Conservation (phyloP, 2,329 filamentous ascomycete species). For the Pestalotiopsis sp. region DNA sequence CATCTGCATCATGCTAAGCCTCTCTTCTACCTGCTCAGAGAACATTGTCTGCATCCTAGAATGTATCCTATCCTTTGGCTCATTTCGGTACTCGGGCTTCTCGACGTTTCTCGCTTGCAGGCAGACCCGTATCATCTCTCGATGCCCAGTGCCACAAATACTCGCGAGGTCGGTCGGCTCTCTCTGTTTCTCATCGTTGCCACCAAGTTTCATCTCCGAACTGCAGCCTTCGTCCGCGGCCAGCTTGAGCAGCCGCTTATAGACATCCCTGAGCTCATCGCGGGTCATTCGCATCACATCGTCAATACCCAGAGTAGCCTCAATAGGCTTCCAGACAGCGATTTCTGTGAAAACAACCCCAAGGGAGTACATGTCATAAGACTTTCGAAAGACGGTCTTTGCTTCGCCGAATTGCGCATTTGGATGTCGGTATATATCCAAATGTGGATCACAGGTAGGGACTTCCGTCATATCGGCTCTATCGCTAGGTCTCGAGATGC, state of each 20-base stretch:
- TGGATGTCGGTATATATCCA: constrained; percentile 50
- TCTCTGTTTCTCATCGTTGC: not conserved
- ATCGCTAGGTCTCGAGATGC: constrained; percentile 41
- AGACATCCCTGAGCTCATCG: not conserved
- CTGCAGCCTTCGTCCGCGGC: not conserved
- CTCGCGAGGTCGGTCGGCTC: too few relatives aligned
- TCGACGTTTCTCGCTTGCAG: not conserved
- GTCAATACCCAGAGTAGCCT: constrained; percentile 33
- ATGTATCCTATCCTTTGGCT: not conserved
- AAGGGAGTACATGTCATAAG: constrained; percentile 51
- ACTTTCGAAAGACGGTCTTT: constrained; percentile 34
- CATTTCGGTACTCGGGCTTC: not conserved
- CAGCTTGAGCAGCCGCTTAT: not conserved
- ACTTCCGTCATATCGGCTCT: constrained; percentile 46
- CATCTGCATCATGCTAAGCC: not conserved
- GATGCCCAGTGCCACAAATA: not conserved
- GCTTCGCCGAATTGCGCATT: constrained; percentile 22
- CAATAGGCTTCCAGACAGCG: constrained; percentile 49
- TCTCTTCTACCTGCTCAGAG: not conserved
- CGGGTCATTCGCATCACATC: not conserved
- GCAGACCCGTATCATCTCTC: not conserved
- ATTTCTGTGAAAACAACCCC: constrained; percentile 53
- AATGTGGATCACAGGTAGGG: constrained; percentile 34
- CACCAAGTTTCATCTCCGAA: not conserved
- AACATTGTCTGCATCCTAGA: not conserved